phyloP scores from a whole-genome alignment of 129 eudicot species.

The Tagetes patula region DNA sequence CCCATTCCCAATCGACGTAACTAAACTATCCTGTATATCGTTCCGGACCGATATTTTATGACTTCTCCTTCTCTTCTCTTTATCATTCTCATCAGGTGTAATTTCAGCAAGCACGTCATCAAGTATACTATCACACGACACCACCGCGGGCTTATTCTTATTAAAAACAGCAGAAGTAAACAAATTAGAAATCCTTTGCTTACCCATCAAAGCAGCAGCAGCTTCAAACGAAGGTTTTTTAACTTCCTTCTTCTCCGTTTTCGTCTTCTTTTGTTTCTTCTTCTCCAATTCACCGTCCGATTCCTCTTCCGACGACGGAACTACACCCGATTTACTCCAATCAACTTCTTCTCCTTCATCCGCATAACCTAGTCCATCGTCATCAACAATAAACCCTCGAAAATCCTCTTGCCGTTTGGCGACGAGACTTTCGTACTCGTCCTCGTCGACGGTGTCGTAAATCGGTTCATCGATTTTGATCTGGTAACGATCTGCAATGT shows the following conservation, averaged over 20 bases:
- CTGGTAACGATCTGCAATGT: conserved; percentile 39
- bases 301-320: conserved; percentile 57
- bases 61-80: conserved; percentile 63
- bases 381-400: conserved; percentile 73
- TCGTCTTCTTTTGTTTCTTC: conserved; percentile 49
- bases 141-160: conserved; percentile 40
- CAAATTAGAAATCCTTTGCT: conserved; percentile 72
- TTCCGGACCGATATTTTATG: conserved; percentile 19
- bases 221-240: conserved; percentile 69
- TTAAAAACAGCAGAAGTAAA: conserved; percentile 74
- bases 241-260: conserved; percentile 44
- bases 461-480: conserved; percentile 75
- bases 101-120: conserved; percentile 90
- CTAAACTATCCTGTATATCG: background rate
- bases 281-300: conserved; percentile 56
- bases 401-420: conserved; percentile 79
- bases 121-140: conserved; percentile 66
- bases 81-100: conserved; percentile 80
- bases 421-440: conserved; percentile 76
- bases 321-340: conserved; percentile 59
- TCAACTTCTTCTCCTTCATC: conserved; percentile 87
- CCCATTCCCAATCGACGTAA: conserved; percentile 36
- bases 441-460: conserved; percentile 81
- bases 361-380: conserved; percentile 72
- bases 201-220: conserved; percentile 92